Base-by-base conservation (phyloP, 257 asterid species). In the Jaltomata sinuosa region DNA sequence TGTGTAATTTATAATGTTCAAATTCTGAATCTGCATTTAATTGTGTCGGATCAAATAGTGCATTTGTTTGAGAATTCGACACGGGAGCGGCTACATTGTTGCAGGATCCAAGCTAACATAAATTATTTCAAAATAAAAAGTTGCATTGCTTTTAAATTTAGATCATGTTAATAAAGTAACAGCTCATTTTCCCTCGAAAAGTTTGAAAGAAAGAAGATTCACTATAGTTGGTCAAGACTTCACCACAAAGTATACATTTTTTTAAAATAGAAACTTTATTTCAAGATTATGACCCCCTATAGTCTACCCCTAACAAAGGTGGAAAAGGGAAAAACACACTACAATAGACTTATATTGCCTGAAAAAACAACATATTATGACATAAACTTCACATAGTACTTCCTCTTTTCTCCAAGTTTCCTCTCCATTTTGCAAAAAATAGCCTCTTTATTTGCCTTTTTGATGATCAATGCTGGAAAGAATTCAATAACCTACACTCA, bases 391-490 rank as follows among this genome's bases (percentile, higher is more conserved):
- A 42, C 40, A 42, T 61, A 57, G 11, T 64, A 81, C 72, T 61
- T 40, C 42, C 61, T 81, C 76, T 81, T 45, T 62, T 82, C 49
- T 45, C 77, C 79, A 42, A 31, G n/a, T 19, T 54, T 34, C 19
- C 71, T 31, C 36, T 36, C 54, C 84, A 22, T 14, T 57, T 14
- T 76, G 11, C 49, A 42, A 9, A 34, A 10, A 27, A 2, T 18
- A 40, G 2, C 79, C 27, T 29, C 79, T 16, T 34, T 29, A 57
- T 79, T 85, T 78, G 76, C 77, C 82, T 83, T 83, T 45, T 89
- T 68, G 79, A 85, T 74, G 84, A 85, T 88, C 84, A 42, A 62
- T 84, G 55, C 36, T 18, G 80, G 59, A 81, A 77, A 83, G 21
- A 84, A 8, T 22, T 82, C 85, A 83, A 83, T 50, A 54, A 86